Conservation (phyloP, 2,329 filamentous ascomycete species). For the Xylariaceae sp. region DNA sequence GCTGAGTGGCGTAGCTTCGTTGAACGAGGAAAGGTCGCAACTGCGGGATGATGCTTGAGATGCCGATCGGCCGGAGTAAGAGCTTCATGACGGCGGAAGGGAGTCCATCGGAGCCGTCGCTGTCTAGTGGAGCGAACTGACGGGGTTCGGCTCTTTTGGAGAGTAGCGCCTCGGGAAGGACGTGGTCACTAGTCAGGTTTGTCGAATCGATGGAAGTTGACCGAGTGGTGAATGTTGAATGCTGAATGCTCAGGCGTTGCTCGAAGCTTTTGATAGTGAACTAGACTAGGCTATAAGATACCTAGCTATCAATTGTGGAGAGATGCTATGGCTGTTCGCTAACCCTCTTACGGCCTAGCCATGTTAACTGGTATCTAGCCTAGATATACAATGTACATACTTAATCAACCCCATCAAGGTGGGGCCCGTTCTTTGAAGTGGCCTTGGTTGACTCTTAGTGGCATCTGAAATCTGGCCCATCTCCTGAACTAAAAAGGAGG, state of each 20-base stretch:
- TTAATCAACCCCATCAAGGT: too few species aligned
- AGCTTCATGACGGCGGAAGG: slow-evolving; percentile 54
- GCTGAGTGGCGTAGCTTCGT: slow-evolving; percentile 66
- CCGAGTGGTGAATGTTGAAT: not conserved
- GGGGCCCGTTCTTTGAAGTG: slow-evolving; percentile 30
- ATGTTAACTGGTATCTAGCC: slow-evolving; percentile 19
- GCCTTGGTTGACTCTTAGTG: slow-evolving; percentile 29
- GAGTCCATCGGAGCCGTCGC: slow-evolving; percentile 40
- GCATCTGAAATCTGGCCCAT: slow-evolving; percentile 43
- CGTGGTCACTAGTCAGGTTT: not conserved
- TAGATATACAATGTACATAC: too few species aligned
- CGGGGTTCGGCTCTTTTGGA: not conserved
- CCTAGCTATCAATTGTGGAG: slow-evolving; percentile 30
- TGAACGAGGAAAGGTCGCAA: slow-evolving; percentile 47
- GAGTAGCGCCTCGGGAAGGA: not conserved
- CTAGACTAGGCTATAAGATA: slow-evolving; percentile 3
- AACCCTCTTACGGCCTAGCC: slow-evolving; percentile 26
- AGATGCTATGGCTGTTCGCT: slow-evolving; percentile 8
- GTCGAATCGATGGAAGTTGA: too few species aligned
- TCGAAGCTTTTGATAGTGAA: slow-evolving; percentile 29
- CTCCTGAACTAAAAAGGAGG: slow-evolving; percentile 35
- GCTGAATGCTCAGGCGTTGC: not conserved
- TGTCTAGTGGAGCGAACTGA: not conserved
- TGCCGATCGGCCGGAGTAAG: slow-evolving; percentile 46
- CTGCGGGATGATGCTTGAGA: slow-evolving; percentile 38